phyloP scores from a whole-genome alignment of 2,329 filamentous ascomycete genomes.

The Akanthomyces dipterigenus region DNA sequence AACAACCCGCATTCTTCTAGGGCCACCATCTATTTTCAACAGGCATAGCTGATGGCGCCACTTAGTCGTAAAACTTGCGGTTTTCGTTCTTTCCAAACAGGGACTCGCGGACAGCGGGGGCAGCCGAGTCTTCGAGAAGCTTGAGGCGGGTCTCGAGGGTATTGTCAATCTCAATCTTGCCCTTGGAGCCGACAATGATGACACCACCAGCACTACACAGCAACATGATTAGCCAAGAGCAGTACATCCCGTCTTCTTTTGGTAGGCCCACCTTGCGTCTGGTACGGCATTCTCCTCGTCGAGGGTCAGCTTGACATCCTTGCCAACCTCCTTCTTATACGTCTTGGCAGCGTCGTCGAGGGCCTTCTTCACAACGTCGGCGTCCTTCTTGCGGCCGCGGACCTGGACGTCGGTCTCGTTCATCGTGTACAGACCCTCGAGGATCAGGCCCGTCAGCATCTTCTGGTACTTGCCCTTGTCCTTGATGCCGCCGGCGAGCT shows the following conservation, averaged over 20 bases:
- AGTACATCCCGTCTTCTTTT: background rate
- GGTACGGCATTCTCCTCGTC: constrained; percentile 75
- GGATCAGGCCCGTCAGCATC: constrained; percentile 70
- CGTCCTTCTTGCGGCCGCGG: constrained; percentile 73
- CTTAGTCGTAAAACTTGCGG: constrained; percentile 88
- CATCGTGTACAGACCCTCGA: constrained; percentile 86
- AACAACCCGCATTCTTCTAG: background rate
- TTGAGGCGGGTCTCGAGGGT: constrained; percentile 88
- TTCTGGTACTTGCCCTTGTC: constrained; percentile 69
- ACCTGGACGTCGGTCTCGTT: constrained; percentile 72
- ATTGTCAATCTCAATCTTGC: constrained; percentile 98
- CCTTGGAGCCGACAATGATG: constrained; percentile 68
- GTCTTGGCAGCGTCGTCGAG: constrained; percentile 69
- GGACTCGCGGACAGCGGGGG: constrained; percentile 76
- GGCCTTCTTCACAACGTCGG: constrained; percentile 67
- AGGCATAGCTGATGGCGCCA: background rate
- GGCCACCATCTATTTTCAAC: constrained; percentile 5
- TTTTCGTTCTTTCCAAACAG: constrained; percentile 94
- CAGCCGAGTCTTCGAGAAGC: constrained; percentile 75
- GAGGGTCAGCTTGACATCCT: constrained; percentile 62
- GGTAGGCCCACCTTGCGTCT: constrained; percentile 65
- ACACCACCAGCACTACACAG: constrained; percentile 70
- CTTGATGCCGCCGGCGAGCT: constrained; percentile 58
- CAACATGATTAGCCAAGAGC: background rate
- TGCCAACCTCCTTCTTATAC: constrained; percentile 72